These are phyloP conservation scores for Phytophthora ohioensis DNA, from an alignment of 352 stramenopile species.

Conservation along the genomic window DNA sequence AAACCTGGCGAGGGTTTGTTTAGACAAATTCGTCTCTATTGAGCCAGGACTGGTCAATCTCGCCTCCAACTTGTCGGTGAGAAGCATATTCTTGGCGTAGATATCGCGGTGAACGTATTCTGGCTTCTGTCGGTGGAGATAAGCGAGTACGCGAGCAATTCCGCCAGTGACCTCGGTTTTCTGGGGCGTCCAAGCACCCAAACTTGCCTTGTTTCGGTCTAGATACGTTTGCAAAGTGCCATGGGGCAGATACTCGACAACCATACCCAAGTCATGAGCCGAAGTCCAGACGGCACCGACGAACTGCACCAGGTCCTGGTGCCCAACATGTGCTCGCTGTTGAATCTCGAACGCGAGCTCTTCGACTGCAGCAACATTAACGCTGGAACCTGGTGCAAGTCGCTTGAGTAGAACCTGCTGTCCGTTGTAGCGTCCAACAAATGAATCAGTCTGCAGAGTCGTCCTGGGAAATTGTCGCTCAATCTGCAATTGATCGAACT, in stretches of 20 bases:
- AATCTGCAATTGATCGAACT: conserved; percentile 22
- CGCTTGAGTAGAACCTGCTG: conserved; percentile 31
- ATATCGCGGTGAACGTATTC: conserved; percentile 22
- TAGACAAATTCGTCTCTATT: conserved; percentile 12
- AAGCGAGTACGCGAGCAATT: conserved; percentile 36
- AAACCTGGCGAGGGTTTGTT: conserved; percentile 10
- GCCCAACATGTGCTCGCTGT: conserved; percentile 40
- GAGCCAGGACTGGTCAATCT: conserved; percentile 34
- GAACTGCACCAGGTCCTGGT: conserved; percentile 67
- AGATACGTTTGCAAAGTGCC: conserved; percentile 31
- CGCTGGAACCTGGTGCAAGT: conserved; percentile 3
- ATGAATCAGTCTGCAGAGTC: conserved; percentile 37
- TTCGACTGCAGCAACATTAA: conserved; percentile 33
- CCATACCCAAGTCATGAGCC: conserved; percentile 18
- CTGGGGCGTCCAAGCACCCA: conserved; percentile 24
- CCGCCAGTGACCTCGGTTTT: conserved; percentile 35
- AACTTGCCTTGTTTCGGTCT: conserved; percentile 9
- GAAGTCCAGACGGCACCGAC: conserved; percentile 62
- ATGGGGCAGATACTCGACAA: conserved; percentile 28
- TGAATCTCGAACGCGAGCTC: conserved; percentile 59
- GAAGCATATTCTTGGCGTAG: conserved; percentile 33
- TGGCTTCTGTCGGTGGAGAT: conserved; percentile 34
- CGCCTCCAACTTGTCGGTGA: conserved; percentile 27
- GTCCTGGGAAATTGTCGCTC: conserved; percentile 36
- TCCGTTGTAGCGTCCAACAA: conserved; percentile 19